Evolutionary conservation across 371 early-diverging fungal genomes (phyloP), one percentile per base, ranked within the genome.

Genomic region (Apophysomyces elegans): DNA sequence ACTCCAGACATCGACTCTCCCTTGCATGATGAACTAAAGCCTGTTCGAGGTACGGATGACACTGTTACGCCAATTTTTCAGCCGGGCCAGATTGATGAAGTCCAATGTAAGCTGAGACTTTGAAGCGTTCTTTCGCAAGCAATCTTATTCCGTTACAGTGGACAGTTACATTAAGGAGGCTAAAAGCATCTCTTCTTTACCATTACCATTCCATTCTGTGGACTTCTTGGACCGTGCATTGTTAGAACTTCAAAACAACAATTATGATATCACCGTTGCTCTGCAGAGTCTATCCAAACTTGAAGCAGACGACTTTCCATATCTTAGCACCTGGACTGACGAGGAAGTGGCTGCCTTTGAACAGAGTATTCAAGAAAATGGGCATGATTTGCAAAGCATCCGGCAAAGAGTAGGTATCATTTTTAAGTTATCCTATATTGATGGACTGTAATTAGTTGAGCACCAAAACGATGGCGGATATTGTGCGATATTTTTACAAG

Each of bases 331-430:
- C 32, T 95, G 95, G 95, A 74, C 86, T 0, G 67, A 70, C 0
- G 79, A 73, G 8, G 89, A 88, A 47, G 67, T 85, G 5, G 79
- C 78, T 6, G 85, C 79, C 6, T 93, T 95, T 73, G 91, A 91
- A 67, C 81, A 84, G 37, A 86, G 86, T 8, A 80, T 95, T 58
- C 80, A 83, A 37, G 79, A 84, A 16, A 86, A 81, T 69, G 93
- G 93, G 0, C 88, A 91, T 61, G 92, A 95, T 43, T 74, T 93
- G 32, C 85, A 86, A 50, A 73, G 78, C 1, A 84, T 91, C 13
- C 84, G 85, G 64, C 78, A 82, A 8, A 72, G 64, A 58, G 83
- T 83, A 38, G 59, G 18, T 26, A 5, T 39, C 35, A 6, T 18
- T 16, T 56, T 21, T 57, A 8, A n/a, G 13, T 2, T 14, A 6